Conservation (phyloP, 768 basidiomycete genomes). For the Chalciporus chontae region DNA sequence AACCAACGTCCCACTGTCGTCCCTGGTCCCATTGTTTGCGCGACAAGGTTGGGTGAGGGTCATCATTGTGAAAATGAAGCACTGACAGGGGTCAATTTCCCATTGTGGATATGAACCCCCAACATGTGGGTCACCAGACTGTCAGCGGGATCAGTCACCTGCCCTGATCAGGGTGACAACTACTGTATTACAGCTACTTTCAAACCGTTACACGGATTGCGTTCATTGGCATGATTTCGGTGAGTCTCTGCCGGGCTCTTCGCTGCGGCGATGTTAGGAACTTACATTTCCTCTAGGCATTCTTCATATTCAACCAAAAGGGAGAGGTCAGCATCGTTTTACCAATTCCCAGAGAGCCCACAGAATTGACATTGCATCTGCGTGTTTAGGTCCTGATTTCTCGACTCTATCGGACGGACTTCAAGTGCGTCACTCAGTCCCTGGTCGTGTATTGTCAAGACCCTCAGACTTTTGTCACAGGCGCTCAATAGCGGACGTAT, state of each 20-base stretch:
- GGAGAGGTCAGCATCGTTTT: constrained; percentile 74
- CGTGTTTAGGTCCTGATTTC: constrained; percentile 83
- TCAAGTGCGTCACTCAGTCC: constrained; percentile 71
- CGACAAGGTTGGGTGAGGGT: too few relatives aligned
- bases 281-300: constrained; percentile 57
- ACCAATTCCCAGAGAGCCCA: background rate
- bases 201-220: background rate
- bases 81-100: too few relatives aligned
- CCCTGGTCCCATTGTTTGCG: too few relatives aligned
- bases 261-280: background rate
- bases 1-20: too few relatives aligned
- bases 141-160: background rate
- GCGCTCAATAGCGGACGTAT: constrained; percentile 95
- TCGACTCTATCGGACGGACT: constrained; percentile 90
- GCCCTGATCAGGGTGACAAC: background rate
- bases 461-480: constrained; percentile 37
- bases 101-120: background rate
- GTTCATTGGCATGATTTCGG: constrained; percentile 42
- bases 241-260: constrained; percentile 24
- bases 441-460: background rate
- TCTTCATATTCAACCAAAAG: constrained; percentile 99
- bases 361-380: constrained; percentile 6
- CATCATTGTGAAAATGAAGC: too few relatives aligned
- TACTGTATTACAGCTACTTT: background rate
- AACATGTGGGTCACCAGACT: background rate